Percentiles rank a stretch among this genome's conserved stretches.
These are phyloP conservation scores for Mycena vitilis DNA, from an alignment of 768 basidiomycete genomes.

Conservation along the genomic window DNA sequence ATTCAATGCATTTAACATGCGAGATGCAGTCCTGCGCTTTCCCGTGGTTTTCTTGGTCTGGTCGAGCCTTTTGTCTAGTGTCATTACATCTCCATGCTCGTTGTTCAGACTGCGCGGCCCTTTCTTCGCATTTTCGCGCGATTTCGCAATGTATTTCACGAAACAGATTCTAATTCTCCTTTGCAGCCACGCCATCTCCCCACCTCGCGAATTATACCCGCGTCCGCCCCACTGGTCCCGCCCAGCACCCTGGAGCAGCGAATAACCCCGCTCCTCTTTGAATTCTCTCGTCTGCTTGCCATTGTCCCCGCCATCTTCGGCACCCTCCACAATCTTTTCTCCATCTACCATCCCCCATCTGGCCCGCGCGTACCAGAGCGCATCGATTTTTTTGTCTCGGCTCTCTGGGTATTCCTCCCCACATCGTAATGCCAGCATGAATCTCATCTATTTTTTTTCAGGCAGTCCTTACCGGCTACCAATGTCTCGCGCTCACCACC, in stretches of 20 bases:
- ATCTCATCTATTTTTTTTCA: constrained; percentile 42
- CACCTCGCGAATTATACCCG: constrained; percentile 70
- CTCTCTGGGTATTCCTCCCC: constrained; percentile 70
- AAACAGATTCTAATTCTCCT: neutral
- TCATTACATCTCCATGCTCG: too few species aligned
- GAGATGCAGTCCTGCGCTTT: too few species aligned
- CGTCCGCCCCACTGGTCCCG: constrained; percentile 62
- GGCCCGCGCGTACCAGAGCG: constrained; percentile 58
- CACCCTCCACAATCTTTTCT: constrained; percentile 70
- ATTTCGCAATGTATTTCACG: too few species aligned
- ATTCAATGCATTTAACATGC: too few species aligned
- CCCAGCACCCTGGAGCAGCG: constrained; percentile 57
- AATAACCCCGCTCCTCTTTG: constrained; percentile 73
- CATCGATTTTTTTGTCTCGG: constrained; percentile 74
- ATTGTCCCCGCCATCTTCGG: constrained; percentile 81
- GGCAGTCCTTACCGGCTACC: constrained; percentile 89
- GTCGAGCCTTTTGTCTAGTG: too few species aligned
- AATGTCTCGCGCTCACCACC: constrained; percentile 88
- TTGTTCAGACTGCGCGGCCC: too few species aligned
- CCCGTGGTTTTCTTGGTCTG: too few species aligned
- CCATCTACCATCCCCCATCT: constrained; percentile 57
- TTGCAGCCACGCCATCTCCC: constrained; percentile 73
- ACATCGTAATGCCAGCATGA: constrained; percentile 4
- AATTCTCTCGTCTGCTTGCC: constrained; percentile 75
- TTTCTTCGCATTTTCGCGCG: too few species aligned